These are phyloP conservation scores for Vitis cinerea DNA, from an alignment of 164 flowering plant species.

Conservation along the genomic window DNA sequence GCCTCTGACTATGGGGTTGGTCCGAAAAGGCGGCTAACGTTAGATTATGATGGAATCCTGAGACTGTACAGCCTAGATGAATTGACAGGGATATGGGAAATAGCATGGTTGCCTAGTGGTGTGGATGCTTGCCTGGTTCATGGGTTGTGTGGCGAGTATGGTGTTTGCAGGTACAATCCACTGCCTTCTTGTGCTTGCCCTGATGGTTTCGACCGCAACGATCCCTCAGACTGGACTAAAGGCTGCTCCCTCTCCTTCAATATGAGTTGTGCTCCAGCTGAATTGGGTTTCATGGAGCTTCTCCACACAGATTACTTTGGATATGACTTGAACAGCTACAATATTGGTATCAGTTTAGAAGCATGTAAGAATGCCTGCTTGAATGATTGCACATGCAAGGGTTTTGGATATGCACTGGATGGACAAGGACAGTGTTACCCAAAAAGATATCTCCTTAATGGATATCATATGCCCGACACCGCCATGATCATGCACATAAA, in stretches of 20 bases:
- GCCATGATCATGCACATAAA: background rate
- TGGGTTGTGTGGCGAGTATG: conserved; percentile 11
- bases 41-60: conserved; percentile 17
- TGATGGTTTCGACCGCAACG: background rate
- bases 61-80: conserved; percentile 16
- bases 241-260: background rate
- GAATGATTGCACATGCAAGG: background rate
- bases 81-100: conserved; percentile 8
- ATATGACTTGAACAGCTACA: background rate
- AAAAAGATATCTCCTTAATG: background rate
- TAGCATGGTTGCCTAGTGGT: conserved; percentile 11
- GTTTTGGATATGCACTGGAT: conserved; percentile 5
- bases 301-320: conserved; percentile 1
- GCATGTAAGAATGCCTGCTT: background rate
- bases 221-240: conserved; percentile 1
- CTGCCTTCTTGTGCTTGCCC: background rate
- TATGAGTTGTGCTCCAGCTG: background rate
- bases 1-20: conserved; percentile 7
- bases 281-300: conserved; percentile 1
- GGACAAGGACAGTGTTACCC: background rate
- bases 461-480: background rate
- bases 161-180: conserved; percentile 1
- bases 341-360: background rate
- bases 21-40: conserved; percentile 4
- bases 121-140: conserved; percentile 12